Evolutionary conservation across 2,329 filamentous ascomycete genomes (phyloP).

Genomic region (Simplicillium sp.): DNA sequence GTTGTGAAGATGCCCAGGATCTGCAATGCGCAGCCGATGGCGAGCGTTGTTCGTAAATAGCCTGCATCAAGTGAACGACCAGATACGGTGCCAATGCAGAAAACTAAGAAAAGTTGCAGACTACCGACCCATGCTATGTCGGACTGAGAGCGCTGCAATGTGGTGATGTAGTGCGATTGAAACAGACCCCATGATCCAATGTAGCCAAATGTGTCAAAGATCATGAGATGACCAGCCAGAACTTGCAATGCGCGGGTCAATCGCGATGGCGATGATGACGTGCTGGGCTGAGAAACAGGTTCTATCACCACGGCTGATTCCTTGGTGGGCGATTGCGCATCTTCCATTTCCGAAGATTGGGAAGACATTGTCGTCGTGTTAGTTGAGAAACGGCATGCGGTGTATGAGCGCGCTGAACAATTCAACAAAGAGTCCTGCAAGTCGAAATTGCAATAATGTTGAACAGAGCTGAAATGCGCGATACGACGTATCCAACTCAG

Average conservation of each 20-base stretch:
- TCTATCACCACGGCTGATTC: too few relatives aligned
- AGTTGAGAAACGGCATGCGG: too few relatives aligned
- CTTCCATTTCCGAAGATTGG: too few relatives aligned
- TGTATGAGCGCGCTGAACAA: too few relatives aligned
- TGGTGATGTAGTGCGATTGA: conserved; percentile 17
- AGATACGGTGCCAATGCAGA: conserved; percentile 26
- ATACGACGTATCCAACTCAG: too few relatives aligned
- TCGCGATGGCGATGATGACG: too few relatives aligned
- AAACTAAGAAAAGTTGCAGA: conserved; percentile 18
- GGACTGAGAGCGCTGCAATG: conserved; percentile 17
- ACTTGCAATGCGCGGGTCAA: conserved; percentile 8
- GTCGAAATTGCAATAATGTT: too few relatives aligned
- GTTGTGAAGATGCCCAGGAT: conserved; percentile 31
- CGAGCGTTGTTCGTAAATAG: conserved; percentile 27
- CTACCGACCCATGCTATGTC: conserved; percentile 26
- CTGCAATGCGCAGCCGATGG: conserved; percentile 28
- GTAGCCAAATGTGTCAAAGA: conserved; percentile 12
- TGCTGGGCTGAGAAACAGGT: too few relatives aligned
- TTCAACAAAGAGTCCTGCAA: too few relatives aligned
- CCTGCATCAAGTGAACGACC: conserved; percentile 30
- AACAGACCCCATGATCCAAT: conserved; percentile 4
- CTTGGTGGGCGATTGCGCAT: too few relatives aligned
- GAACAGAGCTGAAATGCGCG: too few relatives aligned
- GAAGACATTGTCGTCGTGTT: too few relatives aligned
- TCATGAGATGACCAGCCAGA: conserved; percentile 12